These are phyloP conservation scores for Arabis alpina DNA, from an alignment of 345 rosid species.

Conservation along the genomic window DNA sequence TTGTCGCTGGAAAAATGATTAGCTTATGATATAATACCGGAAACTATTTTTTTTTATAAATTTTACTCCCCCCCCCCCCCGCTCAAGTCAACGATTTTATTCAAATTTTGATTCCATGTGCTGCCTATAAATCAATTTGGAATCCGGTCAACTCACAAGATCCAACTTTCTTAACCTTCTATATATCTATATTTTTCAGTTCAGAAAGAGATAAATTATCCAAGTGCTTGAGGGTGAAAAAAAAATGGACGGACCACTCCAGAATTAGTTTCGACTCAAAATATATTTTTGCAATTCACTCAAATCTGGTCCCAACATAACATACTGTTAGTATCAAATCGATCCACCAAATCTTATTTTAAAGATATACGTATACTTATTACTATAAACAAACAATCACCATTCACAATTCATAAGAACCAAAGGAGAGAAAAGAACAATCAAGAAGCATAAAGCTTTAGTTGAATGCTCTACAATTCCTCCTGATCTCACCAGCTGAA, in stretches of 20 bases:
- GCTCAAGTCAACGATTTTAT: not conserved
- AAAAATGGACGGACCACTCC: not conserved
- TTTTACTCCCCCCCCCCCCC: not conserved
- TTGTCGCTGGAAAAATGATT: too few species aligned
- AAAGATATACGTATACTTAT: not conserved
- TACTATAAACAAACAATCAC: conserved; percentile 23
- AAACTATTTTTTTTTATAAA: too few species aligned
- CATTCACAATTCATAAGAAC: conserved; percentile 19
- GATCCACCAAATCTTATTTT: conserved; percentile 19
- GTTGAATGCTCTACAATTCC: conserved; percentile 62
- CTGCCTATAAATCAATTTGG: not conserved
- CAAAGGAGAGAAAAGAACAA: not conserved
- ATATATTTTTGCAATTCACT: not conserved
- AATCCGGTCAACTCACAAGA: not conserved
- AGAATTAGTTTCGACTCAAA: not conserved
- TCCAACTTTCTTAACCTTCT: not conserved
- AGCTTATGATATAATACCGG: too few species aligned
- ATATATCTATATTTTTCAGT: not conserved
- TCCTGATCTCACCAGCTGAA: conserved; percentile 63
- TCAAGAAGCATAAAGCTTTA: conserved; percentile 24
- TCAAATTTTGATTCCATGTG: not conserved
- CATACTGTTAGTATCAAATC: not conserved
- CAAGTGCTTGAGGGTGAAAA: not conserved
- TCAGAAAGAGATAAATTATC: not conserved
- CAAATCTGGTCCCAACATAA: conserved; percentile 10